These are phyloP conservation scores for Rhexocercosporidium sp. DNA, from an alignment of 2,329 filamentous ascomycete species.

Conservation along the genomic window DNA sequence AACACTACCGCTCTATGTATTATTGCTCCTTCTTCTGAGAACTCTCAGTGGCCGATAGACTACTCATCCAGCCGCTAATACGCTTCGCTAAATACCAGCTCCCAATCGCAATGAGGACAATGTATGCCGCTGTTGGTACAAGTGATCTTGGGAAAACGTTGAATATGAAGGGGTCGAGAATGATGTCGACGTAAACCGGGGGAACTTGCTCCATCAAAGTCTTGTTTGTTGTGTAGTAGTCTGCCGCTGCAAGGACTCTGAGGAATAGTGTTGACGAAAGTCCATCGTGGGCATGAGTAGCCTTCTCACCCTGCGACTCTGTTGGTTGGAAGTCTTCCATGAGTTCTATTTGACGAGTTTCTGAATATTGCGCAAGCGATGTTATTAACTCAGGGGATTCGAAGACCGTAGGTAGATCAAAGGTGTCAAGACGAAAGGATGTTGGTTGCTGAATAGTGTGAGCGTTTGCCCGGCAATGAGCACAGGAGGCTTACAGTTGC, in stretches of 20 bases:
- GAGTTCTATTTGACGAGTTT: conserved; percentile 49
- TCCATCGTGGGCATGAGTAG: conserved; percentile 23
- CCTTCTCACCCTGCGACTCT: conserved; percentile 8
- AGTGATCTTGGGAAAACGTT: conserved; percentile 83
- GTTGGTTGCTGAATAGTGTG: conserved; percentile 76
- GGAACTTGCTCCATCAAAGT: conserved; percentile 77
- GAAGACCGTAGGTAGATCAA: conserved; percentile 65
- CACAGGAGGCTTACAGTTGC: conserved; percentile 73
- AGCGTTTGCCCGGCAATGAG: conserved; percentile 3
- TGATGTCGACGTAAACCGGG: conserved; percentile 77
- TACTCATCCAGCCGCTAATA: conserved; percentile 34
- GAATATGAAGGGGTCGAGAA: conserved; percentile 84
- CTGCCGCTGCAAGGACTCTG: conserved; percentile 75
- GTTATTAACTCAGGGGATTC: conserved; percentile 65
- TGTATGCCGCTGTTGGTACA: conserved; percentile 71
- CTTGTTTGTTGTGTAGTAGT: conserved; percentile 80
- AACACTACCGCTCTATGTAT: neutral
- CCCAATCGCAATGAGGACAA: conserved; percentile 62
- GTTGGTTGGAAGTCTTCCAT: conserved; percentile 25
- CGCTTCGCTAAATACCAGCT: conserved; percentile 39
- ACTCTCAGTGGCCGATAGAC: neutral
- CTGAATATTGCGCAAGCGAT: conserved; percentile 68
- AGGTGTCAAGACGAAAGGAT: conserved; percentile 71
- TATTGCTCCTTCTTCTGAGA: conserved; percentile 5
- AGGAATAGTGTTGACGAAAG: conserved; percentile 50